Evolutionary conservation across 805 yeast genomes (phyloP).

Genomic region (Nakazawaea sp.): DNA sequence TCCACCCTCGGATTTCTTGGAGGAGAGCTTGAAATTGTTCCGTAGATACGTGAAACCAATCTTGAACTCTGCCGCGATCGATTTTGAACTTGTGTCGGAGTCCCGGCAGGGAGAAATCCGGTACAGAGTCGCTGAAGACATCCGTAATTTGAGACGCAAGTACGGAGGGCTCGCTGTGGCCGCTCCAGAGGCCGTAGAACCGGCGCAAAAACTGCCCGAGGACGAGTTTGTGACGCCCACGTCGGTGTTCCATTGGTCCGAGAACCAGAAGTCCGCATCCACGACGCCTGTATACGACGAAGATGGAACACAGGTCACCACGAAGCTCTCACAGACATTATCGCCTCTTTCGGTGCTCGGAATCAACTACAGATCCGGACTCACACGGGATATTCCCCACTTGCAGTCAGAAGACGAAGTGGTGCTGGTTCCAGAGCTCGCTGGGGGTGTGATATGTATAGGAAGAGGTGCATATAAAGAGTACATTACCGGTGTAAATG

Average conservation of each 20-base stretch:
- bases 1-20: conserved; percentile 91
- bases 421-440: conserved; percentile 29
- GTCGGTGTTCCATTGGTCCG: conserved; percentile 8
- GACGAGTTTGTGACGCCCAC: conserved; percentile 7
- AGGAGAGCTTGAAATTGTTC: conserved; percentile 65
- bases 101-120: conserved; percentile 88
- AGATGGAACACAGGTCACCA: conserved; percentile 4
- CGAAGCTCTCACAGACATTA: conserved; percentile 2
- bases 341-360: conserved; percentile 47
- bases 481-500: conserved; percentile 84
- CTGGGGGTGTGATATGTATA: conserved; percentile 85
- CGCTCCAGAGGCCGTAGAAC: conserved; percentile 12
- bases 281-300: conserved; percentile 3
- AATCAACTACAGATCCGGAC: conserved; percentile 33
- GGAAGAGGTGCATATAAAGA: conserved; percentile 98
- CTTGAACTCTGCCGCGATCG: conserved; percentile 76
- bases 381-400: conserved; percentile 15
- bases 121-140: conserved; percentile 69
- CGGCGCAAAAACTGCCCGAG: not conserved
- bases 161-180: conserved; percentile 17
- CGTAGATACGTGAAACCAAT: conserved; percentile 81
- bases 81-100: conserved; percentile 71
- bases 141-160: conserved; percentile 60
- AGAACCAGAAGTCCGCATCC: conserved; percentile 11
- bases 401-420: conserved; percentile 37